Percentiles rank a stretch among this genome's conserved stretches.
Evolutionary conservation across 805 yeast genomes (phyloP).

Genomic region (Myxozyma mucilagina): DNA sequence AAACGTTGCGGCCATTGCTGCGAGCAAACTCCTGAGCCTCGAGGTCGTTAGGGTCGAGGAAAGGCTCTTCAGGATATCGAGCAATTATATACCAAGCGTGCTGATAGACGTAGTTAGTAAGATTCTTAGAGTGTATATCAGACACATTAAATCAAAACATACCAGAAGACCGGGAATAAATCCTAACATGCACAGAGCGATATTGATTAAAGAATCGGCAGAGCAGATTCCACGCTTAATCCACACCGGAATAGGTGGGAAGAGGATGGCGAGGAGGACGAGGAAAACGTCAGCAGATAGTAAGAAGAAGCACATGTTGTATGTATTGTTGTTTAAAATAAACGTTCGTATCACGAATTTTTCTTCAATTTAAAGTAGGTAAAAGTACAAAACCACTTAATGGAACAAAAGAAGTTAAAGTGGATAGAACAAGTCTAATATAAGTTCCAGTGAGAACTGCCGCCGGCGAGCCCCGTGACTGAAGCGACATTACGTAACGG

Average conservation of each 20-base stretch:
- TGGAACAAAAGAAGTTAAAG: background rate
- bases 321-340: background rate
- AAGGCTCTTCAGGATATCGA: slow-evolving; percentile 55
- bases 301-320: slow-evolving; percentile 26
- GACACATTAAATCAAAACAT: background rate
- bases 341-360: no score
- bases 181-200: slow-evolving; percentile 69
- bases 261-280: slow-evolving; percentile 65
- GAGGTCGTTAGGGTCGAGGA: slow-evolving; percentile 23
- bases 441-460: background rate
- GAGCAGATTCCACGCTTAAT: slow-evolving; percentile 72
- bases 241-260: slow-evolving; percentile 80
- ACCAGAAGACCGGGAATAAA: slow-evolving; percentile 69
- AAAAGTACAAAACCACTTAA: background rate
- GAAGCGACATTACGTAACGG: background rate
- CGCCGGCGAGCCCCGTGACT: background rate
- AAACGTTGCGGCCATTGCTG: slow-evolving; percentile 8
- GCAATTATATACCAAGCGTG: slow-evolving; percentile 80
- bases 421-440: background rate
- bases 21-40: slow-evolving; percentile 24
- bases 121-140: background rate
- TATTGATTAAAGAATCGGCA: slow-evolving; percentile 66
- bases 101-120: slow-evolving; percentile 3
- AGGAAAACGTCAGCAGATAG: slow-evolving; percentile 56
- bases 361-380: no score